Conservation (phyloP, 176 grass and related monocot genomes). For the Oryza longistaminata region DNA sequence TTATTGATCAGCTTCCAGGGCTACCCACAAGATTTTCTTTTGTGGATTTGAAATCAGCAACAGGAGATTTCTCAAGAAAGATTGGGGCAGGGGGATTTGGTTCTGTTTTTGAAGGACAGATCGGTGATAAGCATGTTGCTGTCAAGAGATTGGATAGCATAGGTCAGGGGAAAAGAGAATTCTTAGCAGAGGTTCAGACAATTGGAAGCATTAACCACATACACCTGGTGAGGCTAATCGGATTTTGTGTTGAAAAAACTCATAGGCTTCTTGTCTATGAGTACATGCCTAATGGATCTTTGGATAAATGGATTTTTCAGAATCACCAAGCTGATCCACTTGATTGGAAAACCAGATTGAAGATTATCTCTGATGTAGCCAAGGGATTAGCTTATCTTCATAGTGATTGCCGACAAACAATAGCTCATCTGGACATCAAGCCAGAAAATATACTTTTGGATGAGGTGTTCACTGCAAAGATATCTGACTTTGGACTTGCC, state of each 20-base stretch:
- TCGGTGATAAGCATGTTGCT: slow-evolving; percentile 44
- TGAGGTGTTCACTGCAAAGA: slow-evolving; percentile 49
- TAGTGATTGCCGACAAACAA: slow-evolving; percentile 50
- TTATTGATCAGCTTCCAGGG: slow-evolving; percentile 35
- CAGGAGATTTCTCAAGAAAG: slow-evolving; percentile 41
- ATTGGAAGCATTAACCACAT: slow-evolving; percentile 59
- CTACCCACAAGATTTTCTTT: slow-evolving; percentile 53
- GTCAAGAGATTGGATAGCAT: slow-evolving; percentile 54
- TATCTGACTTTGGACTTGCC: slow-evolving; percentile 63
- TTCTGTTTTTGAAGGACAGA: slow-evolving; percentile 54
- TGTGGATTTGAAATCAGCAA: slow-evolving; percentile 46
- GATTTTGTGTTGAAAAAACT: slow-evolving; percentile 51
- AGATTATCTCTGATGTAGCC: slow-evolving; percentile 45
- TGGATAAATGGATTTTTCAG: slow-evolving; percentile 68
- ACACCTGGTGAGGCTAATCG: slow-evolving; percentile 56
- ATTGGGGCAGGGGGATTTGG: slow-evolving; percentile 57
- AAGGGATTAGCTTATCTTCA: slow-evolving; percentile 59
- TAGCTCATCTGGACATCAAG: slow-evolving; percentile 67
- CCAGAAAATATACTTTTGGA: slow-evolving; percentile 67
- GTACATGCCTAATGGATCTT: slow-evolving; percentile 60
- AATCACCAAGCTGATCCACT: slow-evolving; percentile 24
- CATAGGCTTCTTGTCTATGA: slow-evolving; percentile 60
- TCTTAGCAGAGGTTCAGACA: slow-evolving; percentile 57
- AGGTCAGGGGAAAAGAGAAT: slow-evolving; percentile 42
- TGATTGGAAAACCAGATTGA: slow-evolving; percentile 48